Base-by-base conservation (phyloP, 2,329 filamentous ascomycete species). In the Ceratocystiopsis minuta region DNA sequence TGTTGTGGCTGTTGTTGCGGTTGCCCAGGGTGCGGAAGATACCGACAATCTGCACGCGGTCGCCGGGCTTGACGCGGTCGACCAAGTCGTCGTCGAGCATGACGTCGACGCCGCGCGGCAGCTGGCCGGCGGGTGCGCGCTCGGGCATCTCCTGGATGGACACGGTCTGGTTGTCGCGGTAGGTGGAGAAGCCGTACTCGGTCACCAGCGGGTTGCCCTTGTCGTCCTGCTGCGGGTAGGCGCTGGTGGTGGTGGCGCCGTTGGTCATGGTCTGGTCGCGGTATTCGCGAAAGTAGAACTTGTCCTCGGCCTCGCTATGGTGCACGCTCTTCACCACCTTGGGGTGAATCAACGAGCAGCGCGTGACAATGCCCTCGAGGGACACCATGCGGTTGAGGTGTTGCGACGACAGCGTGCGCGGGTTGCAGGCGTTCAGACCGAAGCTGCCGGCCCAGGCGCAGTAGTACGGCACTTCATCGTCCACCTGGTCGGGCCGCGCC, bases 71-170 rank as follows among this genome's bases (percentile, higher is more conserved):
- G 46, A 90, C 84, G 45, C 75, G 78, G 58, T 98, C 90, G 15
- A 96, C 90, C 41, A 98, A 68, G 57, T 98, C 90, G 57, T 98
- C 90, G 57, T 98, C 90, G 49, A 98, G 66, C 51, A 98, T 87
- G 14, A 96, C 87, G 60, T 98, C 90, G 16, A 98, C 90, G 43
- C 88, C 86, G 42, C 90, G 79, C 45, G 90, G 90, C 49, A 98
- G 71, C 65, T 96, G 90, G 41, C 90, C 90, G 45, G 90, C 88
- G 42, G 90, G 90, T 2, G 90, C 90, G 52, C 88, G 72, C 60
- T 98, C 90, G 1, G 90, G 90, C 90, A 98, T 98, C 65, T 98
- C 90, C 62, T 98, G 90, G 50, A 98, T 95, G 0, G 88, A 95
- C 46, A 98, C 85, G 15, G 84, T 94, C 60, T 98, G 90, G 57